These are phyloP conservation scores for Tetrapisispora fleetii DNA, from an alignment of 805 yeast species.

Conservation along the genomic window DNA sequence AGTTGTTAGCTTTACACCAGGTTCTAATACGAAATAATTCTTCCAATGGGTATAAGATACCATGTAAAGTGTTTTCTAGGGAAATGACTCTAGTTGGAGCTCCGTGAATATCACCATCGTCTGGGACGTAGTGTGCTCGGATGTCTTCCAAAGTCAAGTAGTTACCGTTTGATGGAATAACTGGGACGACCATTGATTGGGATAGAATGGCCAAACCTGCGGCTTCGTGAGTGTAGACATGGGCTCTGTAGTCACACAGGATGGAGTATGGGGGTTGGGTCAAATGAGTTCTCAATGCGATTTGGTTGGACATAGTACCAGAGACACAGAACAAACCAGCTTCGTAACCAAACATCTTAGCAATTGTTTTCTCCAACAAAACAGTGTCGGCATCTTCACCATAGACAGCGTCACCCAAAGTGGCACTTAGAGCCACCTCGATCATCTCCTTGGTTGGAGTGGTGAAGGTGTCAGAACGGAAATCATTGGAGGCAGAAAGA, in stretches of 20 bases:
- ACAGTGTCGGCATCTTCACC: constrained; percentile 68
- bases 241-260: constrained; percentile 78
- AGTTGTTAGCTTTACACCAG: constrained; percentile 52
- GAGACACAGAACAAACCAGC: constrained; percentile 77
- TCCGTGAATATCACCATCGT: constrained; percentile 74
- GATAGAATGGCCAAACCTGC: constrained; percentile 85
- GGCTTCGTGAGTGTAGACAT: constrained; percentile 76
- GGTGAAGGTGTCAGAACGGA: constrained; percentile 81
- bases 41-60: constrained; percentile 68
- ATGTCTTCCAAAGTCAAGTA: constrained; percentile 78
- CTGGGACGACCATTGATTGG: constrained; percentile 86
- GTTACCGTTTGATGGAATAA: constrained; percentile 63
- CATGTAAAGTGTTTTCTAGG: constrained; percentile 83
- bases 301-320: constrained; percentile 86
- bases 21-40: constrained; percentile 62
- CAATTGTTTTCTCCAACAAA: constrained; percentile 53
- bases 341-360: constrained; percentile 64
- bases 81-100: constrained; percentile 84
- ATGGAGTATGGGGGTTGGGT: constrained; percentile 69
- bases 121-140: constrained; percentile 46
- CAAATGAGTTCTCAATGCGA: constrained; percentile 68
- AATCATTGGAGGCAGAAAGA: constrained; percentile 35
- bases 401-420: constrained; percentile 85
- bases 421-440: constrained; percentile 43
- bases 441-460: constrained; percentile 73